Evolutionary conservation across 768 basidiomycete genomes (phyloP).

Genomic region (Artomyces pyxidatus): DNA sequence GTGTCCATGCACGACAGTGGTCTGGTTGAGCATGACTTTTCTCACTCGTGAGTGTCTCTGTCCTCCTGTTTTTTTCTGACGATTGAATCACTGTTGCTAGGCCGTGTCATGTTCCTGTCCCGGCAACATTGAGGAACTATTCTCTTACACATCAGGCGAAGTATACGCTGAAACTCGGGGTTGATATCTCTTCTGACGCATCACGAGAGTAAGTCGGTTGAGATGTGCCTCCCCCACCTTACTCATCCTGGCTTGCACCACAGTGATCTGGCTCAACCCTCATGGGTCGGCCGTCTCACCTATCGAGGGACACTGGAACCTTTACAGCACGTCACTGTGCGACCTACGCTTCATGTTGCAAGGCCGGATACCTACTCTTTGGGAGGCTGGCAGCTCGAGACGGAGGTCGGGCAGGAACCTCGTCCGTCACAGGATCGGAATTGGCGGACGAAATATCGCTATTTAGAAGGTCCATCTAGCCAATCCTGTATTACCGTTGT

Average conservation of each 20-base stretch:
- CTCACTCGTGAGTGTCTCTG: slow-evolving; percentile 42
- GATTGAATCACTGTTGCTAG: slow-evolving; percentile 36
- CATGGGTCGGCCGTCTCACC: slow-evolving; percentile 59
- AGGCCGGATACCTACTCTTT: slow-evolving; percentile 60
- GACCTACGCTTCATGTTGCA: slow-evolving; percentile 49
- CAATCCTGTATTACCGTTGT: slow-evolving; percentile 29
- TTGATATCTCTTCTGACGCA: slow-evolving; percentile 16
- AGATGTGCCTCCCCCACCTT: neutral
- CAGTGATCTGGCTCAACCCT: slow-evolving; percentile 41
- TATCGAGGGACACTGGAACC: slow-evolving; percentile 55
- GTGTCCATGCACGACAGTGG: slow-evolving; percentile 39
- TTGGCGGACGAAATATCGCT: slow-evolving; percentile 32
- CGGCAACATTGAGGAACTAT: slow-evolving; percentile 59
- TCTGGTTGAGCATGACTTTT: slow-evolving; percentile 55
- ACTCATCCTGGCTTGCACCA: neutral
- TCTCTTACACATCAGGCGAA: slow-evolving; percentile 57
- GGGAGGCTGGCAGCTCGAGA: slow-evolving; percentile 62
- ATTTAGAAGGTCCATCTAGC: slow-evolving; percentile 29
- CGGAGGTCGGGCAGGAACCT: slow-evolving; percentile 42
- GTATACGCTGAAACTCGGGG: slow-evolving; percentile 45
- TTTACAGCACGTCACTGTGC: slow-evolving; percentile 33
- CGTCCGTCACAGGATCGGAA: slow-evolving; percentile 15
- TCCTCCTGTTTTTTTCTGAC: neutral
- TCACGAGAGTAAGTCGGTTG: slow-evolving; percentile 18
- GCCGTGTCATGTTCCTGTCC: slow-evolving; percentile 43